Evolutionary conservation across 495 filamentous ascomycete species (phyloP), one percentile per base, ranked within the genome.

Genomic region (Parathielavia appendiculata): DNA sequence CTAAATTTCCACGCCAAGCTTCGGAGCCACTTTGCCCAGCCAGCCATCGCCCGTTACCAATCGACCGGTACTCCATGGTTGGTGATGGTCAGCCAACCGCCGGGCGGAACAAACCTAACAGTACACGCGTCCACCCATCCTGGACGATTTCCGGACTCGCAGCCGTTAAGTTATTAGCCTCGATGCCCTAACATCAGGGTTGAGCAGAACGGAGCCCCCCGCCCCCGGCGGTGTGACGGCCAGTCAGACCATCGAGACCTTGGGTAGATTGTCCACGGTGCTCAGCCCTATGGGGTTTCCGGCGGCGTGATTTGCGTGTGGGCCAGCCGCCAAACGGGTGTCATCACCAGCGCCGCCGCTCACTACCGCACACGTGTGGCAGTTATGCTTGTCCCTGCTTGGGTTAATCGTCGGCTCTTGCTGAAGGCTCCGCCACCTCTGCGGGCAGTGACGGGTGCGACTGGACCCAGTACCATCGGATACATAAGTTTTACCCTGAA

Each of bases 361-460:
- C 32, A 16, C 35, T 34, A n/a, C 47, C 40, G 36, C 32, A 16
- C 12, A 43, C 35, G 26, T 30, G 26, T 30, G 26, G 26, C 26
- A 2, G 26, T 44, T 34, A 6, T 57, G 46, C 17, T 47, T 22
- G 26, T 51, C 41, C 52, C 46, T 40, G 34, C n/a, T 46, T 48
- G 11, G 36, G 39, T 32, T 36, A 38, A 20, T 48, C 26, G 12
- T n/a, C 20, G 36, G 34, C 39, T 35, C 23, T 41, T 43, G 51
- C 22, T 12, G 38, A 46, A 10, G 17, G 34, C 57, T 60, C 52
- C 44, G 58, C 58, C 58, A 60, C 58, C 58, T 52, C 58, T 52
- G 44, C 51, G 46, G 52, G 46, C 58, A 56, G 4, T 60, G 56
- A 51, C 30, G 30, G n/a, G 7, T 26, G 1, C 3, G 1, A 16